Base-by-base conservation (phyloP, 75 land plant species). In the Pinus taeda region DNA sequence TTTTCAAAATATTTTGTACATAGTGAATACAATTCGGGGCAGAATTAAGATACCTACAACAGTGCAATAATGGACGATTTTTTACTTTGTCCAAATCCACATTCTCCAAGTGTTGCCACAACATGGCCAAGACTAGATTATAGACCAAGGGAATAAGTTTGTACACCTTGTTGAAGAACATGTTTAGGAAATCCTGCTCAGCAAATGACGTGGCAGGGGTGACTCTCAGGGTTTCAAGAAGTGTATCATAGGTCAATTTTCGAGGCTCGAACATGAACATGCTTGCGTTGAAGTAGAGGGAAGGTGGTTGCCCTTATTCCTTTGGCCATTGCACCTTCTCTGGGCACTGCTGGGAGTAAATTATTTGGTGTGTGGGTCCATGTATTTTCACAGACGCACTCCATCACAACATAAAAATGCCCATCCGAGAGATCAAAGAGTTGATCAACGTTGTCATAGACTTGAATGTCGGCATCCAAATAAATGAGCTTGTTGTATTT, bases 111-210 rank as follows among this genome's bases (percentile, higher is more conserved):
- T 89, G 88, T 2, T 84, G 79, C 91, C 91, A 86, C 4, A 89
- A 70, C 84, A 86, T 79, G 15, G 86, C 88, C 6, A 89, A 36
- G 17, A 86, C 91, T 39, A 89, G 76, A 65, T 89, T 89, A 84
- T 86, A 89, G 0, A 15, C 36, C 17, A 26, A 60, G 14, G 91
- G 82, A 15, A 89, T 81, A 0, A 88, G 88, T 70, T 75, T 79
- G 89, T 79, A 89, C 7, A 71, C 63, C 2, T 86, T 67, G 49
- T 75, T 73, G 79, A 89, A 89, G 82, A 74, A 89, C 84, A 79
- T 86, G 76, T 89, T 89, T 75, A 89, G 66, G 78, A 89, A 89
- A 30, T 89, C 91, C 86, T 88, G 88, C 77, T 88, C 88, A 1
- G 85, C 85, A 29, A 89, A 89, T 6, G 89, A 76, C 4, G 91